These are phyloP conservation scores for Globisporangium sylvaticum DNA, from an alignment of 352 stramenopile species.

Conservation along the genomic window DNA sequence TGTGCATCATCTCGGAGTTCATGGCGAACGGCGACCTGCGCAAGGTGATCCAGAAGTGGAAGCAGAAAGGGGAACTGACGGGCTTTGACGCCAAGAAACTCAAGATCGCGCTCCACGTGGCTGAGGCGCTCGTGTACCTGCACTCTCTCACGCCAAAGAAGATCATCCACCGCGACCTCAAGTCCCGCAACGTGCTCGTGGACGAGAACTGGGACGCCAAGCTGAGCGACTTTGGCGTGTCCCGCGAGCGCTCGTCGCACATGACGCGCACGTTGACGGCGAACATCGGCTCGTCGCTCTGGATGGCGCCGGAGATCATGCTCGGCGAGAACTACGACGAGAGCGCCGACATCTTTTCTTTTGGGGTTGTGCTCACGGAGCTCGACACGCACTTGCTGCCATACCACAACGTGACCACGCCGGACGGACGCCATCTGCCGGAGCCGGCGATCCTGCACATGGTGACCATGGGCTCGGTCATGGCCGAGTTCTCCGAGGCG, in stretches of 20 bases:
- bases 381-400: conserved; percentile 35
- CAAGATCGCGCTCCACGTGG: conserved; percentile 48
- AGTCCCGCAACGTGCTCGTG: conserved; percentile 76
- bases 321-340: conserved; percentile 30
- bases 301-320: conserved; percentile 49
- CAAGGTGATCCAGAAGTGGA: conserved; percentile 21
- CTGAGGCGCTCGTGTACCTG: conserved; percentile 56
- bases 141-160: conserved; percentile 51
- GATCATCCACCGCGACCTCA: conserved; percentile 84
- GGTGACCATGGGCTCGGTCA: conserved; percentile 28
- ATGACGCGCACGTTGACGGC: conserved; percentile 41
- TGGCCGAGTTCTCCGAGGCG: conserved; percentile 23
- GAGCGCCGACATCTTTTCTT: conserved; percentile 51
- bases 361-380: conserved; percentile 54
- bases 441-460: conserved; percentile 30
- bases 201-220: conserved; percentile 40
- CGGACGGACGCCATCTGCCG: conserved; percentile 20
- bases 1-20: conserved; percentile 34
- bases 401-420: conserved; percentile 22
- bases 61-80: conserved; percentile 1
- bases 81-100: conserved; percentile 31
- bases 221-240: conserved; percentile 56
- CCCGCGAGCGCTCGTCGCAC: conserved; percentile 23
- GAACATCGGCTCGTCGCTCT: conserved; percentile 43
- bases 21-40: conserved; percentile 37